phyloP scores from a whole-genome alignment of 805 yeast genomes.

The Ogataea zsoltii region DNA sequence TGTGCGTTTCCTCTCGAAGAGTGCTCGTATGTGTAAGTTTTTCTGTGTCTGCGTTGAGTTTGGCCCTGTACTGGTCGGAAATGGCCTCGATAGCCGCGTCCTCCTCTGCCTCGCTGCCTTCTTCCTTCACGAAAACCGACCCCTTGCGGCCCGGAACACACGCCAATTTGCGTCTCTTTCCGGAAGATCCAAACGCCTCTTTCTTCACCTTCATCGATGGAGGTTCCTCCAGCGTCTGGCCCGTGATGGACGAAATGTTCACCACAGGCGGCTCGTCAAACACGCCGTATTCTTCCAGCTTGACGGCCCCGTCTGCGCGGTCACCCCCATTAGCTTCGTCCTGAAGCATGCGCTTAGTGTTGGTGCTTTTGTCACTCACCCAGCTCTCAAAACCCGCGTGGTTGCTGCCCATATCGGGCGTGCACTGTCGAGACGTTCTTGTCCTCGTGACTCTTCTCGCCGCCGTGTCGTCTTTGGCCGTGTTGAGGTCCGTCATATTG shows the following conservation, averaged over 20 bases:
- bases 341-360: conserved; percentile 12
- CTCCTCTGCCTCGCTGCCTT: conserved; percentile 9
- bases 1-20: conserved; percentile 18
- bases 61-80: conserved; percentile 20
- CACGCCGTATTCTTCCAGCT: conserved; percentile 2
- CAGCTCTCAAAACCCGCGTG: conserved; percentile 5
- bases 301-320: background rate
- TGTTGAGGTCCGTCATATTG: conserved; percentile 1
- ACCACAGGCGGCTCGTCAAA: conserved; percentile 62
- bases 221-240: conserved; percentile 67
- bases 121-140: conserved; percentile 8
- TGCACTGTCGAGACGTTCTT: conserved; percentile 10
- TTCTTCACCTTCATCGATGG: conserved; percentile 63
- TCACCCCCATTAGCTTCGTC: conserved; percentile 14
- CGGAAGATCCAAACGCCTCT: conserved; percentile 54
- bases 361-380: conserved; percentile 7
- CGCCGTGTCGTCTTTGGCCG: background rate
- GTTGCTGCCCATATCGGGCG: conserved; percentile 7
- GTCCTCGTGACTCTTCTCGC: conserved; percentile 4
- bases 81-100: conserved; percentile 10
- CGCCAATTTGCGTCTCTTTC: conserved; percentile 24
- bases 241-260: conserved; percentile 63
- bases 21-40: conserved; percentile 34
- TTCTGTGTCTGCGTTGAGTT: conserved; percentile 38
- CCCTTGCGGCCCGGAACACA: conserved; percentile 17